A percentile compares a stretch with the other conserved stretches of the same genome.
Evolutionary conservation across 257 asterid species (phyloP).

Genomic region (Solanum gracilifrons): DNA sequence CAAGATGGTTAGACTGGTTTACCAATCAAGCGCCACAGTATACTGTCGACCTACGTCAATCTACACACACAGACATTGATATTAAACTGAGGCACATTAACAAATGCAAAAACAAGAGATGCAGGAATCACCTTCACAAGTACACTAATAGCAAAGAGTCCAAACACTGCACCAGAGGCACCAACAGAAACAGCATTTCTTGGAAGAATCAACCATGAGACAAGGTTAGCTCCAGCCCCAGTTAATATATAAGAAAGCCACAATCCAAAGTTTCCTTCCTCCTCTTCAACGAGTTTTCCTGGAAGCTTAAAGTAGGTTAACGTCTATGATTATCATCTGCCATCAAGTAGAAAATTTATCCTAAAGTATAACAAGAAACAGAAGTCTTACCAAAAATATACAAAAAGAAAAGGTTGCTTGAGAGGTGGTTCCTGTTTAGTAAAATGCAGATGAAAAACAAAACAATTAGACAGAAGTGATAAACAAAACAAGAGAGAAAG

Average conservation of each 20-base stretch:
- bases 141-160: constrained; percentile 89
- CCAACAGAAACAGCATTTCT: constrained; percentile 93
- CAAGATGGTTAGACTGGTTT: constrained; percentile 1
- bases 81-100: neutral
- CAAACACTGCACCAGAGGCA: constrained; percentile 97
- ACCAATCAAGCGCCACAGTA: neutral
- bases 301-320: neutral
- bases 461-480: neutral
- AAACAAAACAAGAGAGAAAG: neutral
- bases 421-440: constrained; percentile 68
- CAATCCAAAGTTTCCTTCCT: constrained; percentile 83
- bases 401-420: constrained; percentile 94
- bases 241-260: constrained; percentile 92
- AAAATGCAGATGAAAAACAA: neutral
- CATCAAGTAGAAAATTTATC: neutral
- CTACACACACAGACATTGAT: neutral
- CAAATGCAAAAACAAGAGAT: neutral
- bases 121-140: constrained; percentile 56
- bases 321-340: neutral
- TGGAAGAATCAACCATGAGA: constrained; percentile 90
- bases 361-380: neutral
- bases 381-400: constrained; percentile 78
- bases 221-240: constrained; percentile 93
- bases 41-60: neutral
- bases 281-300: constrained; percentile 99